These are phyloP conservation scores for Coleophoma eucalyptorum DNA, from an alignment of 2,329 filamentous ascomycete genomes.

Conservation along the genomic window DNA sequence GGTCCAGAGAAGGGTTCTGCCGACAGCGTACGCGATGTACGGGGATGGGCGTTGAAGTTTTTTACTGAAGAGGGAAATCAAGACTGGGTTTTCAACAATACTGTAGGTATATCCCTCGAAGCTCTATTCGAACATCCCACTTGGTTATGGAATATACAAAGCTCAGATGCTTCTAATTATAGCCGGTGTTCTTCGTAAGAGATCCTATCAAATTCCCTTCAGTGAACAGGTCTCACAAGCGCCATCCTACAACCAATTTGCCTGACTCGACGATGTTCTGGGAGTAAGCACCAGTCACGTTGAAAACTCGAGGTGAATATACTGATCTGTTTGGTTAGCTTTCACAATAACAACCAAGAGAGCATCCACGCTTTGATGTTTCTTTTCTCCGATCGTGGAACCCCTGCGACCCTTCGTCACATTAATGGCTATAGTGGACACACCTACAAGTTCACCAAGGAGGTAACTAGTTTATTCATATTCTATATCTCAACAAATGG, in stretches of 20 bases:
- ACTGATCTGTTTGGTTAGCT: conserved; percentile 5
- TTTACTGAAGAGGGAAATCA: conserved; percentile 46
- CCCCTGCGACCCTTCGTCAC: conserved; percentile 40
- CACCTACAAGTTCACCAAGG: conserved; percentile 42
- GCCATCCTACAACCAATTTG: conserved; percentile 32
- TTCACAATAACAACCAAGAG: conserved; percentile 40
- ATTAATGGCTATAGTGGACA: conserved; percentile 44
- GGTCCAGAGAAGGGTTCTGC: conserved; percentile 37
- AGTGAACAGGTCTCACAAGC: conserved; percentile 39
- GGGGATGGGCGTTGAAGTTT: conserved; percentile 45
- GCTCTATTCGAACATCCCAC: no score
- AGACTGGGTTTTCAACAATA: conserved; percentile 40
- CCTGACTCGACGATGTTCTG: conserved; percentile 29
- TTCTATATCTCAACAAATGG: no score
- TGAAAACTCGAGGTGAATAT: conserved; percentile 6
- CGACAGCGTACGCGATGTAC: conserved; percentile 39
- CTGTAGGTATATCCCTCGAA: conserved; percentile 7
- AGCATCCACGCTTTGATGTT: conserved; percentile 47
- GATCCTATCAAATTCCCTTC: conserved; percentile 43
- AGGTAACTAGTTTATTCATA: no score
- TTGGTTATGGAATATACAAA: no score
- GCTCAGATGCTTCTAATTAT: neutral
- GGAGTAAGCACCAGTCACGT: neutral
- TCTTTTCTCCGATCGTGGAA: conserved; percentile 45
- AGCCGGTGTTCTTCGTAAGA: conserved; percentile 40